Evolutionary conservation across 1,284 basidiomycete genomes (phyloP).

Genomic region (Anthracocystis setariae): DNA sequence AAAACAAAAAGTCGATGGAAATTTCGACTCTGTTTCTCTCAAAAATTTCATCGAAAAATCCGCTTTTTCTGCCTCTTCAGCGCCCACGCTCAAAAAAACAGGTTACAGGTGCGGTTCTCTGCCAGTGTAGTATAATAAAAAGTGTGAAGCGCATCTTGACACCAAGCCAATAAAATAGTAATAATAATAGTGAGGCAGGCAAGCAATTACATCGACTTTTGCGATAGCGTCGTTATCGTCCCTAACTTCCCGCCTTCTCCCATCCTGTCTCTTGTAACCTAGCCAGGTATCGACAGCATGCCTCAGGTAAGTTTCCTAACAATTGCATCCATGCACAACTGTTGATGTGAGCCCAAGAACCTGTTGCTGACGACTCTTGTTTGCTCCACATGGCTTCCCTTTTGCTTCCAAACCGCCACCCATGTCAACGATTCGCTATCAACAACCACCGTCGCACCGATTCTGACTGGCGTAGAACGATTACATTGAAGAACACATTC

Average conservation of each 20-base stretch:
- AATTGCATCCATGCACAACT: not conserved
- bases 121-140: no score
- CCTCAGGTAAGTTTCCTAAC: conserved; percentile 36
- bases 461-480: conserved; percentile 70
- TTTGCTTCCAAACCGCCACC: conserved; percentile 8
- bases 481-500: conserved; percentile 70
- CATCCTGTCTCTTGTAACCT: conserved; percentile 6
- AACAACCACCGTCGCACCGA: no score
- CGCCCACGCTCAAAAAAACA: not conserved
- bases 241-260: conserved; percentile 5
- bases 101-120: no score
- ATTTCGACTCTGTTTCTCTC: conserved; percentile 1
- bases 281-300: conserved; percentile 27
- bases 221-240: conserved; percentile 7
- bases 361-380: not conserved
- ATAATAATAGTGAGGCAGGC: no score
- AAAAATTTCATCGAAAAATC: conserved; percentile 1
- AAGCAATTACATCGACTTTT: not conserved
- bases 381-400: no score
- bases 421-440: not conserved
- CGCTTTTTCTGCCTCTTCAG: not conserved
- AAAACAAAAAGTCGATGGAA: not conserved
- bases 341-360: not conserved
- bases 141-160: no score
- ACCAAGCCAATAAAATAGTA: no score